phyloP scores from a whole-genome alignment of 2,329 filamentous ascomycete species.

The Colletotrichum lindemuthianum region DNA sequence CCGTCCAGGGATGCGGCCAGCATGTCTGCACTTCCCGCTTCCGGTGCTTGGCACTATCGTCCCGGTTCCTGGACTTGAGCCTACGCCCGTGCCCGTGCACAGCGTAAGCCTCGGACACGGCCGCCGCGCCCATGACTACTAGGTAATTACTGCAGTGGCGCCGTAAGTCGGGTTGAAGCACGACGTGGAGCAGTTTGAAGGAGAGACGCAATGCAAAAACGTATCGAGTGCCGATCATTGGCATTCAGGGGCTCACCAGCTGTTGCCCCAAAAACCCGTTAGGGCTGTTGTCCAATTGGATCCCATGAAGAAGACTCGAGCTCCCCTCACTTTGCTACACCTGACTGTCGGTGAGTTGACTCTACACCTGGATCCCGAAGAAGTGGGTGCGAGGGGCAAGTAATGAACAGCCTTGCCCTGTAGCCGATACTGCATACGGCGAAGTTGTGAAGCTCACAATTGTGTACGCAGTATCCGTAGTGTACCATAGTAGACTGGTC shows the following conservation, averaged over 20 bases:
- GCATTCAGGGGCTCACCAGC: slow-evolving; percentile 8
- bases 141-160: background rate
- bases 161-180: background rate
- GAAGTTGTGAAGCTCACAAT: too few species aligned
- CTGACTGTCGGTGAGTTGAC: slow-evolving; percentile 17
- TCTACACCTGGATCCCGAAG: slow-evolving; percentile 13
- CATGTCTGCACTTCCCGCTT: slow-evolving; percentile 18
- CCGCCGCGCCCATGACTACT: slow-evolving; percentile 8
- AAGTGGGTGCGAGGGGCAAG: slow-evolving; percentile 5
- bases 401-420: too few species aligned
- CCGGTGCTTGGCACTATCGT: slow-evolving; percentile 25
- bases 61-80: slow-evolving; percentile 23
- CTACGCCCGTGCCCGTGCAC: slow-evolving; percentile 9
- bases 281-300: slow-evolving; percentile 7
- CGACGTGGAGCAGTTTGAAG: slow-evolving; percentile 1
- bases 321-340: slow-evolving; percentile 6
- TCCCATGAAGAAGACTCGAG: background rate
- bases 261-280: background rate
- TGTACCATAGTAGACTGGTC: too few species aligned
- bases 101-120: slow-evolving; percentile 13
- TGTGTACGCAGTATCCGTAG: too few species aligned
- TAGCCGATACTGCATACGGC: too few species aligned
- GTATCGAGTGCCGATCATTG: slow-evolving; percentile 17
- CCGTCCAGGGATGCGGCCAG: slow-evolving; percentile 29
- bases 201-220: background rate